Evolutionary conservation across 345 rosid genomes (phyloP).

Genomic region (Eucalyptus sp.): DNA sequence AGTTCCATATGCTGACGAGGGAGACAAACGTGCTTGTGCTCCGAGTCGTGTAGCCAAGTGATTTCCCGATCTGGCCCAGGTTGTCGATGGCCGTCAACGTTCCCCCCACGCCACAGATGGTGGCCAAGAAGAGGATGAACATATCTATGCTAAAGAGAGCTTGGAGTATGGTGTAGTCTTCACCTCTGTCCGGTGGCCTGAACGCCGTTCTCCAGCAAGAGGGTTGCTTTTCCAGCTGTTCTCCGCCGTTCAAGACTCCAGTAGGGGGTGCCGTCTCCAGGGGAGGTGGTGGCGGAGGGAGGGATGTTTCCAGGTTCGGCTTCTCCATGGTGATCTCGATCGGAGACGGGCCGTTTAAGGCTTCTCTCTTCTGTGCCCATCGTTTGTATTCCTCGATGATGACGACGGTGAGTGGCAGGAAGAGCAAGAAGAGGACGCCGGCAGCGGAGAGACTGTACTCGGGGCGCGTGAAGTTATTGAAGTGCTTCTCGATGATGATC

Average conservation of each 20-base stretch:
- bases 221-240: background rate
- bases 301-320: background rate
- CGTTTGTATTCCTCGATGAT: conserved; percentile 34
- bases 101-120: conserved; percentile 53
- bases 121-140: conserved; percentile 40
- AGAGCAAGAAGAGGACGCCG: conserved; percentile 36
- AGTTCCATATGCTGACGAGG: conserved; percentile 61
- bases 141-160: conserved; percentile 50
- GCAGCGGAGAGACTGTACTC: conserved; percentile 37
- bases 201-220: conserved; percentile 44
- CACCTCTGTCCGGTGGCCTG: conserved; percentile 43
- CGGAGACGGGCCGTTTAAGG: conserved; percentile 12
- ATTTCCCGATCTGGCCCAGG: conserved; percentile 48
- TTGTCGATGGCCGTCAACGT: conserved; percentile 56
- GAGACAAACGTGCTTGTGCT: conserved; percentile 45
- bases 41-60: conserved; percentile 35
- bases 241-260: background rate
- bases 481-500: conserved; percentile 25
- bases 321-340: conserved; percentile 13
- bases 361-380: conserved; percentile 15
- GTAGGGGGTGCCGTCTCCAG: background rate
- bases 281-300: background rate
- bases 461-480: conserved; percentile 1
- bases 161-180: conserved; percentile 48
- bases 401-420: conserved; percentile 36